Conservation (phyloP, 164 flowering plant species). For the Liquidambar formosana region DNA sequence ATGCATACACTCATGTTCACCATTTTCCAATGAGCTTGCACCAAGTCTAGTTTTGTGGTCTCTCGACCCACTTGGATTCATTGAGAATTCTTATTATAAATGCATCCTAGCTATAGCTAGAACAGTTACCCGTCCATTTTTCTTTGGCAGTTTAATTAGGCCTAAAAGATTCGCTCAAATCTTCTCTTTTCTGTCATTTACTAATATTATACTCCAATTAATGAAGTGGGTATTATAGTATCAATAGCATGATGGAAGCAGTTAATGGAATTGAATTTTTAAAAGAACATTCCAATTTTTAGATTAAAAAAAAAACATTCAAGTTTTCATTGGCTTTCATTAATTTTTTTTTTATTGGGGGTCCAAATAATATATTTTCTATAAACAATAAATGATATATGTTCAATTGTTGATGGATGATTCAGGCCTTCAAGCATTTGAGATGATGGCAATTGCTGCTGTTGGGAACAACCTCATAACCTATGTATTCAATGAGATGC, state of each 20-base stretch:
- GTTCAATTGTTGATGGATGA: not conserved
- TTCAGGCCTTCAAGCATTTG: conserved; percentile 81
- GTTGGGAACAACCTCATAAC: conserved; percentile 94
- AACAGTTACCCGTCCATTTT: too few species aligned
- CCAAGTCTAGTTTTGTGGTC: too few species aligned
- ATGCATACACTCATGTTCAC: too few species aligned
- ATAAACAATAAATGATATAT: too few species aligned
- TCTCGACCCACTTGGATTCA: too few species aligned
- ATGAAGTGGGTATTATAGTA: not conserved
- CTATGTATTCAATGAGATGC: conserved; percentile 90
- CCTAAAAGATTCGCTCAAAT: not conserved
- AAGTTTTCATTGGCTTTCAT: too few species aligned
- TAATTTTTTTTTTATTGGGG: too few species aligned
- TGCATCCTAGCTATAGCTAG: too few species aligned
- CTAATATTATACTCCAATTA: not conserved
- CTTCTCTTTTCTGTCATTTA: not conserved
- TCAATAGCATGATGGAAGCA: not conserved
- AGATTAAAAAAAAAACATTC: too few species aligned
- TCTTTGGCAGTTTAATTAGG: not conserved
- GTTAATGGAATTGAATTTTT: not conserved
- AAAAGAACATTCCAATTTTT: too few species aligned
- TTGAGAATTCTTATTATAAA: too few species aligned
- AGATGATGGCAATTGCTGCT: conserved; percentile 93
- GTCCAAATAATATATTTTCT: too few species aligned
- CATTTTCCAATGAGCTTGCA: not conserved